Evolutionary conservation across 176 grass and related monocot genomes (phyloP).

Genomic region (Avena insularis): DNA sequence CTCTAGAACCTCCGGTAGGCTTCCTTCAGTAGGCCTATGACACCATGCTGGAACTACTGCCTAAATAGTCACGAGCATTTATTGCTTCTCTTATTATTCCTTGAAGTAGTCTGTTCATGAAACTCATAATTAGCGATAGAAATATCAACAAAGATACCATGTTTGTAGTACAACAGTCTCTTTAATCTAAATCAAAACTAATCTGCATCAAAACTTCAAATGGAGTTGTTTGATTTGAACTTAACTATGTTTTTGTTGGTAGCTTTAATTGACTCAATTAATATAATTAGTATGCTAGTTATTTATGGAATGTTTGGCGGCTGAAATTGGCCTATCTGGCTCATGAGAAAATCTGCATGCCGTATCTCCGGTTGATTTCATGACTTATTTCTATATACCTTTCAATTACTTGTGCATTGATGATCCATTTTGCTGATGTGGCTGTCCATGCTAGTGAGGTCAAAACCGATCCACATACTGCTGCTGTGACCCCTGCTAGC

Average conservation of each 20-base stretch:
- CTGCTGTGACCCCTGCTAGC: not conserved
- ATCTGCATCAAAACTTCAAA: not conserved
- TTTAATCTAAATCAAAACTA: not conserved
- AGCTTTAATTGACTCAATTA: conserved; percentile 8
- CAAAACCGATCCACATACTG: not conserved
- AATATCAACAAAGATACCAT: not conserved
- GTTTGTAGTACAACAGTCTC: not conserved
- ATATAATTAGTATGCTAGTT: not conserved
- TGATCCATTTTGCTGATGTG: not conserved
- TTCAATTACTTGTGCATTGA: not conserved
- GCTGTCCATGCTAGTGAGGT: not conserved
- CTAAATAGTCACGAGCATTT: not conserved
- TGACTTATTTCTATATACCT: conserved; percentile 8
- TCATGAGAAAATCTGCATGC: not conserved
- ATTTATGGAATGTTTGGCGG: conserved; percentile 7
- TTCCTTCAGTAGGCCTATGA: conserved; percentile 19
- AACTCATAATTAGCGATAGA: not conserved
- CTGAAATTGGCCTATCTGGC: not conserved
- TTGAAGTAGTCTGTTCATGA: not conserved
- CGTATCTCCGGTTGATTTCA: conserved; percentile 8
- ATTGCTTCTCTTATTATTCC: not conserved
- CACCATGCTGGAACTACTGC: conserved; percentile 19
- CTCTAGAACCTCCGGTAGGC: conserved; percentile 77
- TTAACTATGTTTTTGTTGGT: not conserved
- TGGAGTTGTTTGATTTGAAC: not conserved